Base-by-base conservation (phyloP, 1,284 basidiomycete genomes). In the Irpex sp. region DNA sequence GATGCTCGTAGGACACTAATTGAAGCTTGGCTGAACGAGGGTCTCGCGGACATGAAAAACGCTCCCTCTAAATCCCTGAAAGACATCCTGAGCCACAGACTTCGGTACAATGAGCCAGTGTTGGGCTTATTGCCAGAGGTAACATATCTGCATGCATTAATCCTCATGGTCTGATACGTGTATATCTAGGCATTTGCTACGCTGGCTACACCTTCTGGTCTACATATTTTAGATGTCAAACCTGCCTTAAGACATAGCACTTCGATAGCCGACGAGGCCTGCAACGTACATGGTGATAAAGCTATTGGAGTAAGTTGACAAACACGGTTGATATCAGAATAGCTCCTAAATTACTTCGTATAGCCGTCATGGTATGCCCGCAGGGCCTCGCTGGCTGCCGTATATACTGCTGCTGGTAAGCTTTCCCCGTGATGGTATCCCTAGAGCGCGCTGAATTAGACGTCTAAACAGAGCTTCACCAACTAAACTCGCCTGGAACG, bases 301-400 rank as follows among this genome's bases (percentile, higher is more conserved):
- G 79, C 80, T 1, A 72, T 83, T 51, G 85, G 86, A 63, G 90
- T 89, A 70, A 31, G 81, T 74, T 5, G 9, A 7, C 5, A 5
- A 53, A 47, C 33, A 21, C 1, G 57, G 8, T 37, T 33, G 5
- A 54, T 3, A 53, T 5, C 51, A 49, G 31, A 54, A 56, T 13
- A 17, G 11, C 31, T 58, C 17, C 55, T 54, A 17, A 35, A 39
- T 53, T 50, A 35, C 63, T 63, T 62, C n/a, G 53, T 57, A 43
- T 58, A 91, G 89, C 75, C 84, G 62, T 76, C 80, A 6, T 92
- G 90, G 90, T 90, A 91, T 71, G 76, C 84, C 5, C 82, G 79
- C 46, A 78, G 91, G 37, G 83, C 81, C 0, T 81, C 86, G 0
- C 68, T 92, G 19, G 84, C 87, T 7, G 79, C 82, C 1, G 77